Percentiles rank a stretch among this genome's conserved stretches.
These are phyloP conservation scores for Tylopilus plumbeoviolaceoides DNA, from an alignment of 768 basidiomycete species.

Conservation along the genomic window DNA sequence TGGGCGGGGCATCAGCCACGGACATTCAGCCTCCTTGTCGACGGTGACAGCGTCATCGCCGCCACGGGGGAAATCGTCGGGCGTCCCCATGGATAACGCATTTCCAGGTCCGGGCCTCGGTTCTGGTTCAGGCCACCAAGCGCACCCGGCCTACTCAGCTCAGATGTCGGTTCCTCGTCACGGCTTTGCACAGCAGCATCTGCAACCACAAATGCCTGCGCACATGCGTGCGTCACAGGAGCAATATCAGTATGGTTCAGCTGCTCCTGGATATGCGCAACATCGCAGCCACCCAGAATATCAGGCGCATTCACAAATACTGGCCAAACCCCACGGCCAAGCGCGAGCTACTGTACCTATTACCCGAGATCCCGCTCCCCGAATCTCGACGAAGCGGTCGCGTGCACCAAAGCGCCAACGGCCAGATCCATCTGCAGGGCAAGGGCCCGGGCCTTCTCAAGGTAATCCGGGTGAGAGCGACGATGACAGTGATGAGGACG, in stretches of 20 bases:
- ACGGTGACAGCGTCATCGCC: slow-evolving; percentile 22
- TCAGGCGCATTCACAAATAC: background rate
- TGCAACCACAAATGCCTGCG: background rate
- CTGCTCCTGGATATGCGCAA: background rate
- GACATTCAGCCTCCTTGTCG: slow-evolving; percentile 22
- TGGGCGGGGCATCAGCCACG: slow-evolving; percentile 7
- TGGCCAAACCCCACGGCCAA: background rate
- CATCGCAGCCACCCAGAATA: background rate
- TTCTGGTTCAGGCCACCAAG: background rate
- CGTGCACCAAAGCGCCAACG: slow-evolving; percentile 24
- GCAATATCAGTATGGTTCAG: slow-evolving; percentile 6
- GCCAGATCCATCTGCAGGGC: slow-evolving; percentile 1
- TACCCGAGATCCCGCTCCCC: background rate
- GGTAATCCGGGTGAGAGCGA: slow-evolving; percentile 20
- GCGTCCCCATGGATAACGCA: background rate
- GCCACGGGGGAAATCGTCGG: slow-evolving; percentile 1
- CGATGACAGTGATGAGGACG: slow-evolving; percentile 31
- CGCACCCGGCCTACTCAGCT: slow-evolving; percentile 1
- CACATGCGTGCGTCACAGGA: slow-evolving; percentile 4
- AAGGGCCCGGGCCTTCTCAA: background rate
- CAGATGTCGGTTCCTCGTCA: slow-evolving; percentile 1
- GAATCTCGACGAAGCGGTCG: slow-evolving; percentile 17
- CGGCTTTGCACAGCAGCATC: slow-evolving; percentile 6
- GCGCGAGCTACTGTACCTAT: background rate
- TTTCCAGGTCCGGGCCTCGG: background rate